Conservation (phyloP, 2,329 filamentous ascomycete species). For the Stemphylium lycopersici region DNA sequence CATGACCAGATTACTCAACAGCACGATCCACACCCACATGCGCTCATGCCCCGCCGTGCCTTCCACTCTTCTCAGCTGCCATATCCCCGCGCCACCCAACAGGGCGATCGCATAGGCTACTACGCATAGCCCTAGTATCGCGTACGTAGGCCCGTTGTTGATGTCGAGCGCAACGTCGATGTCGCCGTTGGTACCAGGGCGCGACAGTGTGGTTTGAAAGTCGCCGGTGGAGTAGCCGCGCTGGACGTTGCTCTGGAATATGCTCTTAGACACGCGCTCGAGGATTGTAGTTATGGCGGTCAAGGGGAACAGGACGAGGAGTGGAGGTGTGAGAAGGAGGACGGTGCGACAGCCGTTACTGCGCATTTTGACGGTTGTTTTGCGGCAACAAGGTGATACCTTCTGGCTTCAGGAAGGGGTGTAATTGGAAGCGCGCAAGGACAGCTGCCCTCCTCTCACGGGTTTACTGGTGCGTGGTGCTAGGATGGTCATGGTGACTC, state of each 20-base stretch:
- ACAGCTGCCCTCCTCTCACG: neutral
- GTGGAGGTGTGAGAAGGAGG: conserved; percentile 27
- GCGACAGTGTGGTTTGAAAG: conserved; percentile 17
- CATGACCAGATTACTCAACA: conserved; percentile 22
- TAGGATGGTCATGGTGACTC: conserved; percentile 1
- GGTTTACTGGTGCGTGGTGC: neutral
- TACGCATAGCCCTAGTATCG: conserved; percentile 26
- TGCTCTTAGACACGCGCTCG: conserved; percentile 32
- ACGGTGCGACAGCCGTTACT: conserved; percentile 30
- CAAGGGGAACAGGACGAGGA: conserved; percentile 33
- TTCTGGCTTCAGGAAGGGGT: neutral
- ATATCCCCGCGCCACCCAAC: conserved; percentile 31
- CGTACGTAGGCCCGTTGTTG: conserved; percentile 19
- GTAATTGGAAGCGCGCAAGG: neutral
- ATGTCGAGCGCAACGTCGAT: conserved; percentile 18
- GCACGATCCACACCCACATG: conserved; percentile 35
- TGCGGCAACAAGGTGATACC: neutral
- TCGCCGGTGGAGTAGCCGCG: conserved; percentile 22
- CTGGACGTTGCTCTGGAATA: conserved; percentile 17
- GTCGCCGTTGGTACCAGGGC: conserved; percentile 13
- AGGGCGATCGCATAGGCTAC: conserved; percentile 25
- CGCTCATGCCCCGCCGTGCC: conserved; percentile 30
- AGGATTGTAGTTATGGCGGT: conserved; percentile 30
- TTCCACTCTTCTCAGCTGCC: conserved; percentile 38
- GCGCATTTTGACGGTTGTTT: conserved; percentile 19